Percentiles rank a stretch among this genome's conserved stretches.
Conservation (phyloP, 106 monocot species). For the Iris macrosiphon region DNA sequence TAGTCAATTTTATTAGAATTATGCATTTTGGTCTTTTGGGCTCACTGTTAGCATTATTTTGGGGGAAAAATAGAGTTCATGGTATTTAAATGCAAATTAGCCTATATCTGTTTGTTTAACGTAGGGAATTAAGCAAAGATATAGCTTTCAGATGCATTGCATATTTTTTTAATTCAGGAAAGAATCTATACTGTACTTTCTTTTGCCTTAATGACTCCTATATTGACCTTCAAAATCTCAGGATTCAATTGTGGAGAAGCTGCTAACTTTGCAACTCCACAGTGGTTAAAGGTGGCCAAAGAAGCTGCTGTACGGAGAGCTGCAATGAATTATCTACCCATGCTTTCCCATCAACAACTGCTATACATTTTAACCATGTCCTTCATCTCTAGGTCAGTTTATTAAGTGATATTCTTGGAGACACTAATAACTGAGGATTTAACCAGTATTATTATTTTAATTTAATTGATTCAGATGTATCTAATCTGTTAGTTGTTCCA, state of each 20-base stretch:
- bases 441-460: not conserved
- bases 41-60: too few relatives aligned
- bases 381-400: slow-evolving; percentile 75
- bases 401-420: not conserved
- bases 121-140: too few relatives aligned
- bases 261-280: slow-evolving; percentile 97
- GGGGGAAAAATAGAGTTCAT: too few relatives aligned
- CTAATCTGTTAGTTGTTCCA: too few relatives aligned
- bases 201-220: not conserved
- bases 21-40: too few relatives aligned
- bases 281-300: slow-evolving; percentile 94
- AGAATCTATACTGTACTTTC: not conserved
- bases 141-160: too few relatives aligned
- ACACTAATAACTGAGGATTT: not conserved
- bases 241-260: slow-evolving; percentile 99
- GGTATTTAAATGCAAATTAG: too few relatives aligned
- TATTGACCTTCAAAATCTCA: slow-evolving; percentile 16
- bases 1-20: too few relatives aligned
- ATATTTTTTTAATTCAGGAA: too few relatives aligned
- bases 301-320: slow-evolving; percentile 97
- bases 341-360: slow-evolving; percentile 99
- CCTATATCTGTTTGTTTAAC: too few relatives aligned
- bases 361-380: slow-evolving; percentile 92
- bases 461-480: not conserved
- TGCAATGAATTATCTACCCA: slow-evolving; percentile 98